Evolutionary conservation across 495 filamentous ascomycete genomes (phyloP).

Genomic region (Penicillium longicatenatum): DNA sequence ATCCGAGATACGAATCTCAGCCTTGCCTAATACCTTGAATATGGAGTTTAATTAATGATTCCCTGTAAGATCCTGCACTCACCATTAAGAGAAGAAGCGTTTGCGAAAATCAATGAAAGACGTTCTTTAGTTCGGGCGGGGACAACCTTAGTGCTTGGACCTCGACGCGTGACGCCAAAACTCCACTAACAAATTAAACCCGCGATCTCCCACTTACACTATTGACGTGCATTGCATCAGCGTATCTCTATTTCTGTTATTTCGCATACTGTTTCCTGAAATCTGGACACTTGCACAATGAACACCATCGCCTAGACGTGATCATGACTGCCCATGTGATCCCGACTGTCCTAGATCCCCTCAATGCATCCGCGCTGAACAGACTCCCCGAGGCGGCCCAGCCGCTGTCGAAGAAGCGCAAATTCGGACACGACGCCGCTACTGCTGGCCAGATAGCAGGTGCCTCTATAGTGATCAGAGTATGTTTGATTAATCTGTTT

Average conservation of each 20-base stretch:
- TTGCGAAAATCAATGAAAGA: not conserved
- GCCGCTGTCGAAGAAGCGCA: constrained; percentile 38
- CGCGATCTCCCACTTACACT: constrained; percentile 16
- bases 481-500: constrained; percentile 8
- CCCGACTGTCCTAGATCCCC: constrained; percentile 36
- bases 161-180: constrained; percentile 42
- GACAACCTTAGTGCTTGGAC: constrained; percentile 16
- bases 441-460: constrained; percentile 28
- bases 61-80: too few relatives aligned
- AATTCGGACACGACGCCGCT: constrained; percentile 21
- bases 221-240: constrained; percentile 17
- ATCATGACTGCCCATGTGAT: constrained; percentile 42
- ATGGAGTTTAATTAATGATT: too few relatives aligned
- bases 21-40: too few relatives aligned
- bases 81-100: not conserved
- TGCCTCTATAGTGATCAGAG: constrained; percentile 38
- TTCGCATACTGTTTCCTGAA: constrained; percentile 5
- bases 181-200: constrained; percentile 6
- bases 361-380: constrained; percentile 37
- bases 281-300: constrained; percentile 18
- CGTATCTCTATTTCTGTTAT: constrained; percentile 6
- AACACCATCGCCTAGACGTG: constrained; percentile 22
- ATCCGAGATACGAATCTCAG: too few relatives aligned
- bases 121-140: constrained; percentile 10
- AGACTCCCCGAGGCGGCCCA: constrained; percentile 32